These are phyloP conservation scores for Phalaenopsis hybrid DNA, from an alignment of 116 monocot genomes.

Conservation along the genomic window DNA sequence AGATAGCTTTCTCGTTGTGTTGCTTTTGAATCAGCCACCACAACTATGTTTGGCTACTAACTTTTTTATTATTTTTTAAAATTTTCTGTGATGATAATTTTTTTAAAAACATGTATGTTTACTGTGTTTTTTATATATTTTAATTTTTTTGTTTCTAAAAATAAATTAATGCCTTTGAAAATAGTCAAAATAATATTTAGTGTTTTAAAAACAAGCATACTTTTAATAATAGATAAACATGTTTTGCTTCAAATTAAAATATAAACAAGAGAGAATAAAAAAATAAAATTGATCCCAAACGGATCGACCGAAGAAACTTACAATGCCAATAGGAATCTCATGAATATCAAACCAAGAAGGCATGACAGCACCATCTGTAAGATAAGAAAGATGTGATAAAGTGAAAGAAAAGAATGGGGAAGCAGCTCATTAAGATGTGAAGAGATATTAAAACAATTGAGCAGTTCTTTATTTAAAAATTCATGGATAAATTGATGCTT, in stretches of 20 bases:
- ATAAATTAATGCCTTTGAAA: too few relatives aligned
- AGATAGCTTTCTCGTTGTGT: too few relatives aligned
- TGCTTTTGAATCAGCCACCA: too few relatives aligned
- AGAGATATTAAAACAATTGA: not conserved
- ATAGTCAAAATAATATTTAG: not conserved
- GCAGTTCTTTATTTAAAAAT: not conserved
- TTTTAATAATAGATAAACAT: too few relatives aligned
- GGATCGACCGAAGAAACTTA: constrained; percentile 19
- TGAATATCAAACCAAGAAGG: constrained; percentile 87
- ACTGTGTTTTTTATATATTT: too few relatives aligned
- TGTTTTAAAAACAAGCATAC: too few relatives aligned
- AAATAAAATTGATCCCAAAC: not conserved
- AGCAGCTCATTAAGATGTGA: not conserved
- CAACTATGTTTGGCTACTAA: too few relatives aligned
- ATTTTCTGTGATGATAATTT: too few relatives aligned
- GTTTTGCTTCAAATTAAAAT: too few relatives aligned
- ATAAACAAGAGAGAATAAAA: not conserved
- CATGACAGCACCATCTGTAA: constrained; percentile 74
- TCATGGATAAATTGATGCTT: not conserved
- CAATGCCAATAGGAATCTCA: constrained; percentile 55
- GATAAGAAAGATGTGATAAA: not conserved
- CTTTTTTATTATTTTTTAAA: too few relatives aligned
- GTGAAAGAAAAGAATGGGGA: not conserved
- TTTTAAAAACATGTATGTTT: too few relatives aligned
- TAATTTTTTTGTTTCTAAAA: too few relatives aligned